These are phyloP conservation scores for Xylaria castorea DNA, from an alignment of 495 filamentous ascomycete genomes.

Conservation along the genomic window DNA sequence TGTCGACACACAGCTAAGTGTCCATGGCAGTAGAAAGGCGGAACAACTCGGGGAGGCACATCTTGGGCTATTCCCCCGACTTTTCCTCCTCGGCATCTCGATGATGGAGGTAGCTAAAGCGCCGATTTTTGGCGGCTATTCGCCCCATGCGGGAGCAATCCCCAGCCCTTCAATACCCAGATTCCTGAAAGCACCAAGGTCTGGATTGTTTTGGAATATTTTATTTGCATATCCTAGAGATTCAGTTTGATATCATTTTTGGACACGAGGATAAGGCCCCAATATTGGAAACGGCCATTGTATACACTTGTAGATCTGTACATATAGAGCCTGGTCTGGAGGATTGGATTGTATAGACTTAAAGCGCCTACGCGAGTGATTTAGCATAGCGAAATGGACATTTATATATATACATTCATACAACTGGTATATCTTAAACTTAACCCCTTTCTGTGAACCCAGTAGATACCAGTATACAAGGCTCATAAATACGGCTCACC, in stretches of 20 bases:
- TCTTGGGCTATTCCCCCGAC: no score
- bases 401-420: not conserved
- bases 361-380: not conserved
- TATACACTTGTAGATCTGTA: not conserved
- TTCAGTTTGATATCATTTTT: not conserved
- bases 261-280: not conserved
- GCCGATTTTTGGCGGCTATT: no score
- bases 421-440: not conserved
- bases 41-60: no score
- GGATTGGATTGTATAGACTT: not conserved
- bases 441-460: not conserved
- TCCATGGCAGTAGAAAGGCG: no score
- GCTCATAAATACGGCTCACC: not conserved
- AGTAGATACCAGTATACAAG: not conserved
- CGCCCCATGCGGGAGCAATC: not conserved
- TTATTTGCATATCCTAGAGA: not conserved
- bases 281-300: not conserved
- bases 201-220: not conserved
- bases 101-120: no score
- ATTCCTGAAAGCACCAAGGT: not conserved
- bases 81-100: no score
- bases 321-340: not conserved
- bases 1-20: no score
- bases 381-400: slow-evolving; percentile 5
- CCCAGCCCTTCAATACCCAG: not conserved